Evolutionary conservation across 164 flowering plant genomes (phyloP), one percentile per base, ranked within the genome.

Genomic region (Pachysandra terminalis): DNA sequence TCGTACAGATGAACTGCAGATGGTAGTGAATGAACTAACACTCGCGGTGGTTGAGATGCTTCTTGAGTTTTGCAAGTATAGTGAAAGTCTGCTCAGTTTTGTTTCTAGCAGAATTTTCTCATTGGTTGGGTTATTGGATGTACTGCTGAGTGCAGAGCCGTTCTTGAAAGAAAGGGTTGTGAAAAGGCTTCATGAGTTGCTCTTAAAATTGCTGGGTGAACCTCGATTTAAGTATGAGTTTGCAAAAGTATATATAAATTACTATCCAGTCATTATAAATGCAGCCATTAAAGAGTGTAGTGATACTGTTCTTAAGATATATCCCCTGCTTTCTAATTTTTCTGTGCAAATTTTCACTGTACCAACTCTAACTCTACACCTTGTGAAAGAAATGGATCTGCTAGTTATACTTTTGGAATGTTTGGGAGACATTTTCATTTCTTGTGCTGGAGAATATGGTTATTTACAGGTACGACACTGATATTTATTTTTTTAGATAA

Each of bases 261-360:
- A 93, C 73, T 93, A 93, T 67, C 96, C 97, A 28, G 71, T 40
- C 55, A 80, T 82, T 73, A 79, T 96, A 63, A 73, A 66, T 60
- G 92, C 84, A 71, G 86, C 82, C 13, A 72, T 85, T 19, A 85
- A 75, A 71, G 88, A 79, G n/a, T n/a, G n/a, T 63, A 71, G 60
- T 61, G 87, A 88, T 57, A 3, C n/a, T 60, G 71, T 74, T 63
- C 56, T 79, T 49, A 81, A 79, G 56, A 81, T 77, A 62, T 85
- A 81, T 85, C 86, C 84, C 3, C 77, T 93, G 6, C 75, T 90
- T 9, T 78, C 92, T 53, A 80, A 76, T 57, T 96, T 96, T 65
- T 84, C 98, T 49, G 97, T 93, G 55, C 99, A 96, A 75, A 91
- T 96, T 61, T 81, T 93, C 40, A 93, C 99, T 8, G 99, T 91